Evolutionary conservation across 1,284 basidiomycete genomes (phyloP), one percentile per base, ranked within the genome.

Genomic region (Schizopora paradoxa): DNA sequence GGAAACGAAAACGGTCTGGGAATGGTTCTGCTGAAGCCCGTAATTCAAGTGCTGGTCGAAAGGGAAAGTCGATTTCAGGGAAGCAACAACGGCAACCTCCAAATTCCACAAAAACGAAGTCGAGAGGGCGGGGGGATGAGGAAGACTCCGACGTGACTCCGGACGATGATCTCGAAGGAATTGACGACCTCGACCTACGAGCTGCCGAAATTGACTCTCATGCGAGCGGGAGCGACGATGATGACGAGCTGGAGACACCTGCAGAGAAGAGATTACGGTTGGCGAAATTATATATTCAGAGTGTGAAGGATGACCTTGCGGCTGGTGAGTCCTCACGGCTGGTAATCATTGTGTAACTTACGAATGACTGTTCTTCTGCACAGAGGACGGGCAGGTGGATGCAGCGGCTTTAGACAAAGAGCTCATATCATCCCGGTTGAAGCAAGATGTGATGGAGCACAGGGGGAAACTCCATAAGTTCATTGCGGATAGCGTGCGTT

Each of bases 401-500:
- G 95, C 95, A 2, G 91, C 90, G 0, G 91, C 94, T 54, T 82
- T 95, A 39, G 94, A 98, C 69, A 77, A 80, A 54, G 93, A 97
- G 53, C 76, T 96, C 54, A 91, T 99, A 51, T 89, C 91, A 34
- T 77, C 91, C 13, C 73, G 94, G 38, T 69, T 99, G 53, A 89
- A 91, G 62, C 83, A 91, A 62, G 92, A 95, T 67, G 90, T 93
- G 32, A 63, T 90, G 43, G 83, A 91, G 55, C 82, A 91, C 58
- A 79, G 85, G 6, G 90, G 89, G 39, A 91, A 86, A 62, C 67
- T 92, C n/a, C 87, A 92, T 63, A 63, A 87, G 27, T 88, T 86
- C 58, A 68, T 94, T 36, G 85, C 84, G 13, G 79, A 86, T 45
- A 71, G 70, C 4, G 86, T 88, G 57, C 51, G 77, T 66, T 27